Evolutionary conservation across 768 basidiomycete species (phyloP).

Genomic region (Suillus subluteus): DNA sequence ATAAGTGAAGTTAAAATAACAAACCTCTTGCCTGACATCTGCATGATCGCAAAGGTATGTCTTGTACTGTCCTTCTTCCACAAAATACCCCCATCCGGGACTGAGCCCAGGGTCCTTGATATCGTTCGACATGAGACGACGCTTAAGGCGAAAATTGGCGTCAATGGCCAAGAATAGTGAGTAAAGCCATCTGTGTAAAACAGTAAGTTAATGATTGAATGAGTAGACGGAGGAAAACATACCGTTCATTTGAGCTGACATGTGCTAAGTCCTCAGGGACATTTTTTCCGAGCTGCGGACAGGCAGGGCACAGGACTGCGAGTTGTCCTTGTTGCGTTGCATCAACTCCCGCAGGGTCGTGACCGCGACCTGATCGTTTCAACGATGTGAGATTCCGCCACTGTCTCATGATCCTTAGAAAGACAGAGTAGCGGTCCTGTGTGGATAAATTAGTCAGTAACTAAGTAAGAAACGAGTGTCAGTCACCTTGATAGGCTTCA

Average conservation of each 20-base stretch:
- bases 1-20: no score
- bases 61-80: no score
- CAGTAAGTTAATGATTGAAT: slow-evolving; percentile 1
- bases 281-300: slow-evolving; percentile 33
- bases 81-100: slow-evolving; percentile 29
- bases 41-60: no score
- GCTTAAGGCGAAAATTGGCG: slow-evolving; percentile 36
- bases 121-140: slow-evolving; percentile 20
- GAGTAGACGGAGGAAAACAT: not conserved
- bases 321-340: no score
- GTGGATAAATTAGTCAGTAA: slow-evolving; percentile 14
- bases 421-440: slow-evolving; percentile 32
- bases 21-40: no score
- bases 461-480: not conserved
- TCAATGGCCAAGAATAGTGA: slow-evolving; percentile 28
- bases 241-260: not conserved
- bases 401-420: no score
- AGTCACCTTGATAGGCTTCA: slow-evolving; percentile 24
- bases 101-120: slow-evolving; percentile 24
- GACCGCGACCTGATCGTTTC: no score
- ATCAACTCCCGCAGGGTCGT: no score
- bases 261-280: slow-evolving; percentile 24
- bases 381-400: no score
- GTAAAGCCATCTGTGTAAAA: slow-evolving; percentile 29
- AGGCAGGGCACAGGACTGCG: no score